Evolutionary conservation across 2,329 filamentous ascomycete species (phyloP).

Genomic region (Capronia americana): DNA sequence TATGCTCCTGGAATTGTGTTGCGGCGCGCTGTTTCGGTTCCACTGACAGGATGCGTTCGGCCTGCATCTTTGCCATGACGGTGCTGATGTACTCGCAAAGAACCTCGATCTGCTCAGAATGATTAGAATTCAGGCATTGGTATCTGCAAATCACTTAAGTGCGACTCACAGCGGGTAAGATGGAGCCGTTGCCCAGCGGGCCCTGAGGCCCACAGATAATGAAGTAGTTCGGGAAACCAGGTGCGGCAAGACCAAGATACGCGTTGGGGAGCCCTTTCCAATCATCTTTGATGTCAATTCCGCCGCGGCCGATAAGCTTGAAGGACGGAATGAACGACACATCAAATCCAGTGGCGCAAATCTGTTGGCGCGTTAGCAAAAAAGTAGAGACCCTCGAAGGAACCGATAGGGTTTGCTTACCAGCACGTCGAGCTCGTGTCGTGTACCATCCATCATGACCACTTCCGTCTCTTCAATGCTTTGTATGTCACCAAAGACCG

Average conservation of each 20-base stretch:
- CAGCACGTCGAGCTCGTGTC: conserved; percentile 44
- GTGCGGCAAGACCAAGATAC: conserved; percentile 39
- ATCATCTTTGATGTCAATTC: conserved; percentile 38
- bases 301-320: conserved; percentile 43
- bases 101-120: conserved; percentile 53
- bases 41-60: conserved; percentile 11
- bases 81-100: conserved; percentile 28
- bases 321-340: conserved; percentile 21
- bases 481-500: conserved; percentile 34
- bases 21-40: conserved; percentile 10
- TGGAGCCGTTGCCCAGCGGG: conserved; percentile 6
- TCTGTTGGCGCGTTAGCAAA: conserved; percentile 7
- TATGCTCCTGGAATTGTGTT: conserved; percentile 9
- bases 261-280: conserved; percentile 44
- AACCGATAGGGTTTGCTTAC: conserved; percentile 27
- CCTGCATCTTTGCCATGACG: conserved; percentile 19
- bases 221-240: conserved; percentile 28
- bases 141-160: neutral
- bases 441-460: conserved; percentile 42
- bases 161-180: conserved; percentile 1
- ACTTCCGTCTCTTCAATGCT: conserved; percentile 39
- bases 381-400: too few relatives aligned
- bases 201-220: conserved; percentile 4
- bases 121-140: conserved; percentile 34
- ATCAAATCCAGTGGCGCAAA: conserved; percentile 50